Percentiles rank a stretch among this genome's conserved stretches.
Conservation (phyloP, 2,329 filamentous ascomycete genomes). For the Atkinsonella texensis region DNA sequence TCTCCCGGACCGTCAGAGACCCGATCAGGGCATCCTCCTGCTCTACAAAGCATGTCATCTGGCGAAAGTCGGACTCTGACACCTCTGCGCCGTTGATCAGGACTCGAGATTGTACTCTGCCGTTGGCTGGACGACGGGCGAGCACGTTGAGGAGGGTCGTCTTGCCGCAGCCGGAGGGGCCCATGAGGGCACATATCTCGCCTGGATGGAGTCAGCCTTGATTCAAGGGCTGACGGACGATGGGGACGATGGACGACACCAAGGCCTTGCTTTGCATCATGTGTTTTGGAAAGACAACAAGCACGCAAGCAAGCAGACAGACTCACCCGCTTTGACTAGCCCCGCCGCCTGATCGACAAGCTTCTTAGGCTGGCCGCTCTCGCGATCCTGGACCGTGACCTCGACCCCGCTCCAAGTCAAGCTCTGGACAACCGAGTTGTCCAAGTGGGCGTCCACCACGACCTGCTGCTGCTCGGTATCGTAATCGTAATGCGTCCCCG, state of each 20-base stretch:
- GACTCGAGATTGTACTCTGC: conserved; percentile 25
- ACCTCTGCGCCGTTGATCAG: conserved; percentile 49
- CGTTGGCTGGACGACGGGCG: conserved; percentile 39
- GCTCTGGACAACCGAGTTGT: conserved; percentile 50
- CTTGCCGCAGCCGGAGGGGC: conserved; percentile 62
- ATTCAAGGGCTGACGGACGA: not conserved
- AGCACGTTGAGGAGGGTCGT: conserved; percentile 75
- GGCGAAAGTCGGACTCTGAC: conserved; percentile 43
- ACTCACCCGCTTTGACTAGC: conserved; percentile 46
- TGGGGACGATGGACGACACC: too few species aligned
- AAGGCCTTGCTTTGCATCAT: too few species aligned
- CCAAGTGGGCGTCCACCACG: conserved; percentile 36
- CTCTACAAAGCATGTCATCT: conserved; percentile 68
- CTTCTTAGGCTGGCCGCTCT: conserved; percentile 48
- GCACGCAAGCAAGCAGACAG: not conserved
- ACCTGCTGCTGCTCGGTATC: conserved; percentile 1
- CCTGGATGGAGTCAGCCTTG: conserved; percentile 25
- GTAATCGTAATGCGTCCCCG: too few species aligned
- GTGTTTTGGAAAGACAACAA: too few species aligned
- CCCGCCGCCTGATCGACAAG: conserved; percentile 55
- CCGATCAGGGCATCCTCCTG: conserved; percentile 80
- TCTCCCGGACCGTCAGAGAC: conserved; percentile 69
- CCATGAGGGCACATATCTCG: conserved; percentile 71
- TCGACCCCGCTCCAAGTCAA: conserved; percentile 56
- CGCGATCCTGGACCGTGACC: conserved; percentile 61